Base-by-base conservation (phyloP, 805 yeast genomes). In the Saccharomycopsis amapae region DNA sequence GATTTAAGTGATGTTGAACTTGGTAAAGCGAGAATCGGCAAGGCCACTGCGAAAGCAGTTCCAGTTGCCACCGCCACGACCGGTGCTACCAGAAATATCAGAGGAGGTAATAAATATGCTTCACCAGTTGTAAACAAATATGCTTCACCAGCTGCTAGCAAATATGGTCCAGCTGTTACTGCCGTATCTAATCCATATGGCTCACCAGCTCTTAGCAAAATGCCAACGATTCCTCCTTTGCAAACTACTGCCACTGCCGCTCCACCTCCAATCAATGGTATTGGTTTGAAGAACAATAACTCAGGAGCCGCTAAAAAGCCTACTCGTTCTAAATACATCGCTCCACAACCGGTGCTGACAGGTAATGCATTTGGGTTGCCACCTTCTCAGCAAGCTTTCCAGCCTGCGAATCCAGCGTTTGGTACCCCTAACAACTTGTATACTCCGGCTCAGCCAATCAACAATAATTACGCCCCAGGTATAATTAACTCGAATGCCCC, bases 11-110 rank as follows among this genome's bases (percentile, higher is more conserved):
- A 81, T 22, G 79, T 83, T 41, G 76, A 72, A 45, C 60, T 74
- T 36, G 96, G 86, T 58, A 85, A 81, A 62, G 89, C 85, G 52
- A 79, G 98, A 56, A 45, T 55, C 23, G 33, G 42, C 49, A 22
- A 18, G 6, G 43, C 53, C 20, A 42, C 61, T 23, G 41, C 49
- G 22, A 49, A 56, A 22, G 44, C 45, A 28, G 34, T 45, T 18
- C 50, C 56, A 18, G 38, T 45, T 13, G 44, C 45, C 15, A 23
- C 49, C 17, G 44, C 45, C 28, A 32, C 46, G 15, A 51, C 56
- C 22, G 38, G 45, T 13, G 44, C 45, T 12, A 23, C 49, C 17
- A 23, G 10, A 15, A 25, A 17, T n/a, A 36, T 17, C 3, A 5
- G 23, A n/a, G 32, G 13, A 17, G 37, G 37, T 6, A n/a, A n/a